Conservation (phyloP, 164 flowering plant species). For the Piper longum region DNA sequence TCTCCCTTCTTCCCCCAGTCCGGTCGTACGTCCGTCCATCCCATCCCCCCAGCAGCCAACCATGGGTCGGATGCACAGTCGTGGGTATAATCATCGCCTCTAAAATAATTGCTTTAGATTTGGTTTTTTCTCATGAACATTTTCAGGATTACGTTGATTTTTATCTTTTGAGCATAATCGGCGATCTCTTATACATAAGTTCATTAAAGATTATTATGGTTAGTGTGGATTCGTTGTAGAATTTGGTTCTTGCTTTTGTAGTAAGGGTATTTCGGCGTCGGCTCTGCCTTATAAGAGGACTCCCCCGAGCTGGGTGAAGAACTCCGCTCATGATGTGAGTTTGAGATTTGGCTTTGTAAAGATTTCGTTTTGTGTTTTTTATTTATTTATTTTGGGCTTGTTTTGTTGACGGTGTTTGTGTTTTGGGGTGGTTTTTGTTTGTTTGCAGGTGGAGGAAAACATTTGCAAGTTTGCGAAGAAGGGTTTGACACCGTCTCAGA, state of each 20-base stretch:
- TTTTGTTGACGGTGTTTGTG: background rate
- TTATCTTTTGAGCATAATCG: background rate
- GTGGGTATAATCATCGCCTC: conserved; percentile 17
- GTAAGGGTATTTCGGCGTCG: conserved; percentile 81
- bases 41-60: background rate
- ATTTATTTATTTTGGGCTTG: background rate
- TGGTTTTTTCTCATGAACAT: background rate
- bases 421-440: background rate
- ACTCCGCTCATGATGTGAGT: conserved; percentile 28
- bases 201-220: too few relatives aligned
- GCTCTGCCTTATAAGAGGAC: conserved; percentile 79
- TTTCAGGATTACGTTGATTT: background rate
- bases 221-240: background rate
- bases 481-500: conserved; percentile 87
- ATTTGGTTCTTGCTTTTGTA: conserved; percentile 13
- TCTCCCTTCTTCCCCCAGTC: too few relatives aligned
- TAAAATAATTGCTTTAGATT: background rate
- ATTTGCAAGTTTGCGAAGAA: conserved; percentile 91
- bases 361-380: background rate
- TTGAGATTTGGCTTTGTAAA: background rate
- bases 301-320: conserved; percentile 56
- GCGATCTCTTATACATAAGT: too few relatives aligned
- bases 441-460: conserved; percentile 62
- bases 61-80: conserved; percentile 53
- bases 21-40: background rate